Evolutionary conservation across 805 yeast genomes (phyloP).

Genomic region (Pichia nakasei): DNA sequence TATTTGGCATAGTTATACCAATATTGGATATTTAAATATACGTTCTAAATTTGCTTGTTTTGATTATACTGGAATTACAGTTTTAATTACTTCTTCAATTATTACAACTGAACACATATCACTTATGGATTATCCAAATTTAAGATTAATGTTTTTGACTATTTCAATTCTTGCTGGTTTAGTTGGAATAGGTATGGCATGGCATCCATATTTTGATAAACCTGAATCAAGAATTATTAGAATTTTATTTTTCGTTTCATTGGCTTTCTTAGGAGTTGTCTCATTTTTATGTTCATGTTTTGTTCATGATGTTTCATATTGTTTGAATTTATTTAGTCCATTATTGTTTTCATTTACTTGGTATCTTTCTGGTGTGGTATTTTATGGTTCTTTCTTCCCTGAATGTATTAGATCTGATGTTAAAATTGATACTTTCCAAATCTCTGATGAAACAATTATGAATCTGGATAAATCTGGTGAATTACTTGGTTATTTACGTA

Average conservation of each 20-base stretch:
- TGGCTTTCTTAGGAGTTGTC: constrained; percentile 66
- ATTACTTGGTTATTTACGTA: constrained; percentile 32
- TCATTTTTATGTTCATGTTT: constrained; percentile 50
- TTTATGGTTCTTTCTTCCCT: constrained; percentile 82
- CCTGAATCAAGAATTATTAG: constrained; percentile 78
- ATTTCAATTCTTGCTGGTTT: constrained; percentile 61
- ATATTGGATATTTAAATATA: constrained; percentile 53
- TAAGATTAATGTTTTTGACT: constrained; percentile 42
- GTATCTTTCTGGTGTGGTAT: constrained; percentile 75
- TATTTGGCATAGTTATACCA: constrained; percentile 86
- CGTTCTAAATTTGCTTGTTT: constrained; percentile 82
- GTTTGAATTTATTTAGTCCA: constrained; percentile 56
- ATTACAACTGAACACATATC: constrained; percentile 79
- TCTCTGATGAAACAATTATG: constrained; percentile 26
- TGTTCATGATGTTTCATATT: constrained; percentile 45
- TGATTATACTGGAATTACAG: constrained; percentile 91
- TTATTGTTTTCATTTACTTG: constrained; percentile 61
- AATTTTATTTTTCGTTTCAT: constrained; percentile 68
- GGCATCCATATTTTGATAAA: constrained; percentile 87
- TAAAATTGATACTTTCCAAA: constrained; percentile 36
- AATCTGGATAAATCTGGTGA: constrained; percentile 21
- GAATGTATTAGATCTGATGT: constrained; percentile 80
- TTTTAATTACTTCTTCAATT: constrained; percentile 82
- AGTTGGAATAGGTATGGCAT: constrained; percentile 69
- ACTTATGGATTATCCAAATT: constrained; percentile 48